These are phyloP conservation scores for Phyllosticta ampelicida DNA, from an alignment of 2,329 filamentous ascomycete species.

Conservation along the genomic window DNA sequence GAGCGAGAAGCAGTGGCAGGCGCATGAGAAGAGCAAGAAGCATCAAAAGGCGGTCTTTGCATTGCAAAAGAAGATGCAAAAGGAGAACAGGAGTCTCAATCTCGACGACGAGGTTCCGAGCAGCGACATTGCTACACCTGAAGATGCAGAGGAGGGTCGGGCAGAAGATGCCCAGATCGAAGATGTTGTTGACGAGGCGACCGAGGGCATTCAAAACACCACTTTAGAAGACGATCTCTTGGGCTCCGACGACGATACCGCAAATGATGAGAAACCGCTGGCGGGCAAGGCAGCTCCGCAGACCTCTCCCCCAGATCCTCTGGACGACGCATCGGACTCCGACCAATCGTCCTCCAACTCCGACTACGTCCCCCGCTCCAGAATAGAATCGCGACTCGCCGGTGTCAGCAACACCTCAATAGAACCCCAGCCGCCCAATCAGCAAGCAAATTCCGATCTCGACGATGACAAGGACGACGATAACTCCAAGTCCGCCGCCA, in stretches of 20 bases:
- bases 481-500: conserved; percentile 8
- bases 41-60: conserved; percentile 78
- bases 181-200: background rate
- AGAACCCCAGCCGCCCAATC: background rate
- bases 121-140: conserved; percentile 23
- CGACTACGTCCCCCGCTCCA: conserved; percentile 27
- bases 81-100: conserved; percentile 57
- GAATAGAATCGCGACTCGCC: conserved; percentile 25
- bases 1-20: conserved; percentile 82
- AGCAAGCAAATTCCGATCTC: background rate
- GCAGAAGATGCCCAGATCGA: conserved; percentile 8
- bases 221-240: conserved; percentile 12
- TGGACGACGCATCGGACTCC: conserved; percentile 10
- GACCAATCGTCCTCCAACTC: conserved; percentile 12
- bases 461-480: conserved; percentile 7
- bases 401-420: conserved; percentile 3
- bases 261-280: background rate
- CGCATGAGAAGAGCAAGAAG: conserved; percentile 95
- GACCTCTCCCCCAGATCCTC: conserved; percentile 8
- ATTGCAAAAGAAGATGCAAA: conserved; percentile 69
- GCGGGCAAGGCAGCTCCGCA: background rate
- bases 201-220: background rate
- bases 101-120: conserved; percentile 28
- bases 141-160: conserved; percentile 20
- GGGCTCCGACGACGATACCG: conserved; percentile 32